A percentile compares a stretch with the other conserved stretches of the same genome.
phyloP scores from a whole-genome alignment of 257 asterid genomes.

The Buddleja alternifolia region DNA sequence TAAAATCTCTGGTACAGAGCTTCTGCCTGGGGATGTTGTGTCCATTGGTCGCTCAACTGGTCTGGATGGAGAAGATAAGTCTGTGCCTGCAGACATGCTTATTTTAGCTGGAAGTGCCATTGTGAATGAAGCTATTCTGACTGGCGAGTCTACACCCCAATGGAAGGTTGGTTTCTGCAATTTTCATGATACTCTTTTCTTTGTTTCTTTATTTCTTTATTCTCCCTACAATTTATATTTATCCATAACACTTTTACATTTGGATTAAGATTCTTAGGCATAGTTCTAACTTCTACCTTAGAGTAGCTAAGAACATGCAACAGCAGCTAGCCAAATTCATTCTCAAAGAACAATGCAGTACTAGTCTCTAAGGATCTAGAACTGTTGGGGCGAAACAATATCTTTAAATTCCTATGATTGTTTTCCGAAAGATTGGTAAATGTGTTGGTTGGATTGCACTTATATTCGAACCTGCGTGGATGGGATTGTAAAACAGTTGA shows the following conservation, averaged over 20 bases:
- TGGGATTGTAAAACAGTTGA: not conserved
- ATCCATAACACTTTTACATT: not conserved
- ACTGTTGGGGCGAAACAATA: not conserved
- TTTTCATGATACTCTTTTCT: not conserved
- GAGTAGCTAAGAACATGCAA: not conserved
- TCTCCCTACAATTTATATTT: not conserved
- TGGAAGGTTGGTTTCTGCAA: conserved; percentile 76
- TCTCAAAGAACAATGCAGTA: not conserved
- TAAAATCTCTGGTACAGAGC: conserved; percentile 90
- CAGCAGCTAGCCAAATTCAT: not conserved
- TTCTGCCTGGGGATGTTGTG: conserved; percentile 94
- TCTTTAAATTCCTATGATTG: not conserved
- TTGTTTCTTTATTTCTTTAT: conserved; percentile 1
- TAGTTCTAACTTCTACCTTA: not conserved
- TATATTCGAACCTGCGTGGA: not conserved
- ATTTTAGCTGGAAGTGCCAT: conserved; percentile 96
- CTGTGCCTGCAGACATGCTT: conserved; percentile 99
- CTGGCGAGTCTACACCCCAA: conserved; percentile 99
- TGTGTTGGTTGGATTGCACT: not conserved
- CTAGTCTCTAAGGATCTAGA: not conserved
- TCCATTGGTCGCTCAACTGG: conserved; percentile 95
- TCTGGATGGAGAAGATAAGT: conserved; percentile 87
- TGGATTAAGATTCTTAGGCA: conserved; percentile 2
- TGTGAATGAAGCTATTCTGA: conserved; percentile 95
- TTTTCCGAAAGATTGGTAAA: conserved; percentile 11